phyloP scores from a whole-genome alignment of 129 eudicot species.

The Artemisia tridentata region DNA sequence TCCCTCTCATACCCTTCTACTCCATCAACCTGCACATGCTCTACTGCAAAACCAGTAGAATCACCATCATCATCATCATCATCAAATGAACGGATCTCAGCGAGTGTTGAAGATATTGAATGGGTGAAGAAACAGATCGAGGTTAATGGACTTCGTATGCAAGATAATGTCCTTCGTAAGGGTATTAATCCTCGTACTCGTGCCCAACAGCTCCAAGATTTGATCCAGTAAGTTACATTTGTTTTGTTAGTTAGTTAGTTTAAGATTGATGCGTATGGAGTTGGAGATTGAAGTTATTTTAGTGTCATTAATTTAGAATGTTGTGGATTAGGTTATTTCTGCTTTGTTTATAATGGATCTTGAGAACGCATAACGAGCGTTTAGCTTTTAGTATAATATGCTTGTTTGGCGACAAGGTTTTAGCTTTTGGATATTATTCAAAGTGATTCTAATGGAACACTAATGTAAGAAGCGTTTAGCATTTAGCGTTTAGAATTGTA shows the following conservation, averaged over 20 bases:
- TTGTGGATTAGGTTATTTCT: too few relatives aligned
- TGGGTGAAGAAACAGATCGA: conserved; percentile 80
- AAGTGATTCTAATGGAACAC: too few relatives aligned
- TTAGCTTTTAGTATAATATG: background rate
- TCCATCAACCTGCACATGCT: conserved; percentile 52
- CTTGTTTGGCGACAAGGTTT: too few relatives aligned
- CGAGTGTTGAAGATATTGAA: conserved; percentile 55
- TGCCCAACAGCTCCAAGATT: conserved; percentile 82
- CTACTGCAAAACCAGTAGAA: conserved; percentile 1
- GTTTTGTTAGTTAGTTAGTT: background rate
- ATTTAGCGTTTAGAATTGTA: too few relatives aligned
- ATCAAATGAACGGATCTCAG: conserved; percentile 40
- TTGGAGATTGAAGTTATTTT: too few relatives aligned
- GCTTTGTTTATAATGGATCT: too few relatives aligned
- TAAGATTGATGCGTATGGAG: too few relatives aligned
- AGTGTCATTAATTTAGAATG: too few relatives aligned
- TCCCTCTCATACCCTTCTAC: conserved; percentile 41
- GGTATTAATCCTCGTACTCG: conserved; percentile 98
- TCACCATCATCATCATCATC: background rate
- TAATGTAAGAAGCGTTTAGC: too few relatives aligned
- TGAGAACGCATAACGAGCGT: too few relatives aligned
- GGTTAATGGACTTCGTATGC: conserved; percentile 80
- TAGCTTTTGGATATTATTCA: too few relatives aligned
- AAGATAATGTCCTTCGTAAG: conserved; percentile 79
- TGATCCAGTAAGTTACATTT: conserved; percentile 44